phyloP scores from a whole-genome alignment of 306 rosid genomes.

The Dryas drummondii region DNA sequence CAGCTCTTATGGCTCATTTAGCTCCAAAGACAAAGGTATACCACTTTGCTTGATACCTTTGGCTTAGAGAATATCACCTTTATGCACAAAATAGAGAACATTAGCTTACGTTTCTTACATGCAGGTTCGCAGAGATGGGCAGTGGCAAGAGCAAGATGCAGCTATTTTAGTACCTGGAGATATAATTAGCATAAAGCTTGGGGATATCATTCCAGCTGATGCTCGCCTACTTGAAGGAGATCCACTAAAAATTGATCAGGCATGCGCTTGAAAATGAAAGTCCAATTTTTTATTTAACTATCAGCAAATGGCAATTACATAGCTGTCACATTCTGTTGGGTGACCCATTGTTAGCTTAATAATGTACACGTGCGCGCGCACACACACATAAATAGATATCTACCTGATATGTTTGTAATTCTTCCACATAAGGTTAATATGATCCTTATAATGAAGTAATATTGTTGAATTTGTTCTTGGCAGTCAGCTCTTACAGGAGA shows the following conservation, averaged over 20 bases:
- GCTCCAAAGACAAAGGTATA: slow-evolving; percentile 78
- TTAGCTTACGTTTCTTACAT: slow-evolving; percentile 13
- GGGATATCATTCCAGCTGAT: slow-evolving; percentile 89
- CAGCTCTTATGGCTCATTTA: slow-evolving; percentile 79
- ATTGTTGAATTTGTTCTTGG: slow-evolving; percentile 30
- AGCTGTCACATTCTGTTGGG: slow-evolving; percentile 3
- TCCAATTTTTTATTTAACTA: neutral
- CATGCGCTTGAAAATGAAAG: slow-evolving; percentile 29
- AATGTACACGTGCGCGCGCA: neutral
- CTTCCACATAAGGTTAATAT: slow-evolving; percentile 12
- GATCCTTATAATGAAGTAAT: slow-evolving; percentile 12
- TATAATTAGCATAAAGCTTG: slow-evolving; percentile 78
- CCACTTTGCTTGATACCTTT: slow-evolving; percentile 9
- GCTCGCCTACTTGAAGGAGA: slow-evolving; percentile 93
- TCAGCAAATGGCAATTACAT: neutral
- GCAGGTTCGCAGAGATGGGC: slow-evolving; percentile 84
- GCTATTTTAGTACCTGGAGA: slow-evolving; percentile 82
- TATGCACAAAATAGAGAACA: neutral
- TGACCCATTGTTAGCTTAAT: neutral
- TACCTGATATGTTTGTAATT: neutral
- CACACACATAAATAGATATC: neutral
- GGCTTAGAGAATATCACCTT: slow-evolving; percentile 1
- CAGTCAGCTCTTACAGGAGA: slow-evolving; percentile 96
- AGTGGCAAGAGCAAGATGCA: slow-evolving; percentile 88
- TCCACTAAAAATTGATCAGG: slow-evolving; percentile 83